Conservation (phyloP, 2,329 filamentous ascomycete species). For the Gaeumannomyces sp. region DNA sequence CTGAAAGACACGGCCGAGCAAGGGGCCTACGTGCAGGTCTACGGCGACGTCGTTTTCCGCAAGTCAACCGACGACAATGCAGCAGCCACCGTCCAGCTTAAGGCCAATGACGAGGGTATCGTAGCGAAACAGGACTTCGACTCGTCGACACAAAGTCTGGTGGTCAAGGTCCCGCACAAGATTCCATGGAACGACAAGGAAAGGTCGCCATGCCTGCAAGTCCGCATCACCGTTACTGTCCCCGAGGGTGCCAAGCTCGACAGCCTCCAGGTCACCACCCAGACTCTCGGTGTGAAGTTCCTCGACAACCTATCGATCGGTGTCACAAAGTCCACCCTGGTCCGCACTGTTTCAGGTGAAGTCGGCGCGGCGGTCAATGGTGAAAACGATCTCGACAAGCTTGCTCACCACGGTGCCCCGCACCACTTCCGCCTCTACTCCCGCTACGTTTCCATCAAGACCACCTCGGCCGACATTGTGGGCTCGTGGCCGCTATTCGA, state of each 20-base stretch:
- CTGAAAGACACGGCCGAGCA: conserved; percentile 10
- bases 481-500: conserved; percentile 48
- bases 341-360: conserved; percentile 33
- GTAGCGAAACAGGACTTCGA: conserved; percentile 27
- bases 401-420: conserved; percentile 22
- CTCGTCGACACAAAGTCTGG: conserved; percentile 29
- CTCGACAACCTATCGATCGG: conserved; percentile 33
- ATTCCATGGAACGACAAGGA: conserved; percentile 22
- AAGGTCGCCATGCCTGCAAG: conserved; percentile 38
- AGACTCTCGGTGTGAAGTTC: conserved; percentile 35
- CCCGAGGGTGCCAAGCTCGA: conserved; percentile 31
- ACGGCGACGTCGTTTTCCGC: conserved; percentile 40
- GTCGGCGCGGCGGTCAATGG: conserved; percentile 26
- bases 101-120: conserved; percentile 39
- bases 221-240: conserved; percentile 41
- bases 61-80: conserved; percentile 28
- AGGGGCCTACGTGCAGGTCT: conserved; percentile 30
- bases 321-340: conserved; percentile 20
- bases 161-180: conserved; percentile 31
- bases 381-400: conserved; percentile 17
- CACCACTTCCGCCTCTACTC: conserved; percentile 36
- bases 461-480: conserved; percentile 36
- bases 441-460: conserved; percentile 33
- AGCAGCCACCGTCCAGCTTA: conserved; percentile 35
- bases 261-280: conserved; percentile 28